Evolutionary conservation across 2,329 filamentous ascomycete genomes (phyloP), one percentile per base, ranked within the genome.

Genomic region (Alternaria novae-zelandiae): DNA sequence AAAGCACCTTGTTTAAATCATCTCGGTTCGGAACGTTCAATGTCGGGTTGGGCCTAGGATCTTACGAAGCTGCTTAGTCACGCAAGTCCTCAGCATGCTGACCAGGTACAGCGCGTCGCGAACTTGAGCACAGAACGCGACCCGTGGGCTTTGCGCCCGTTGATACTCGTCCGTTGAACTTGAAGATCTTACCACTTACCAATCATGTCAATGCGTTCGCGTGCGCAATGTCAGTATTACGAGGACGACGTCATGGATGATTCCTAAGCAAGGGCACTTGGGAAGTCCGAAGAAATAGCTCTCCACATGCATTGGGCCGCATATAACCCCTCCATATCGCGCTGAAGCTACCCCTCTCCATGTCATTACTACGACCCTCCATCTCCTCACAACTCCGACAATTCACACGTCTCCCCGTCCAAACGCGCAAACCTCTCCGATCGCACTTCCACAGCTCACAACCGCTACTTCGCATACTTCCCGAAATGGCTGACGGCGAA

Each of bases 401-500:
- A 54, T 47, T 63, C 41, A 51, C 55, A 7, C 57, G 64, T 66
- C 64, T 61, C 57, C 65, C 64, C 23, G 23, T 55, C 17, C 66
- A 66, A 57, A 56, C 58, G 55, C 63, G 66, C 15, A 67, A 45
- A 55, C 57, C 47, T 36, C 17, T 32, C 20, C 59, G 44, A 57
- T 65, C 70, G 44, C 60, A 57, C 9, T 70, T 76, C 54, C 69
- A 74, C 59, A 70, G 67, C 45, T 71, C 71, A 12, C 63, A 41
- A 26, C 65, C 43, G 60, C 57, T 70, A 36, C 64, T 59, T 26
- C 67, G 61, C 44, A 65, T 66, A 56, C 60, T 68, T 13, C 59
- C 65, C 54, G 64, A 70, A 13, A 78, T 78, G 74, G 68, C 74
- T 30, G 63, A 70, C 63, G 73, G 75, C 56, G 75, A 79, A 70